Evolutionary conservation across 495 filamentous ascomycete genomes (phyloP).

Genomic region (Bathelium albidoporum): DNA sequence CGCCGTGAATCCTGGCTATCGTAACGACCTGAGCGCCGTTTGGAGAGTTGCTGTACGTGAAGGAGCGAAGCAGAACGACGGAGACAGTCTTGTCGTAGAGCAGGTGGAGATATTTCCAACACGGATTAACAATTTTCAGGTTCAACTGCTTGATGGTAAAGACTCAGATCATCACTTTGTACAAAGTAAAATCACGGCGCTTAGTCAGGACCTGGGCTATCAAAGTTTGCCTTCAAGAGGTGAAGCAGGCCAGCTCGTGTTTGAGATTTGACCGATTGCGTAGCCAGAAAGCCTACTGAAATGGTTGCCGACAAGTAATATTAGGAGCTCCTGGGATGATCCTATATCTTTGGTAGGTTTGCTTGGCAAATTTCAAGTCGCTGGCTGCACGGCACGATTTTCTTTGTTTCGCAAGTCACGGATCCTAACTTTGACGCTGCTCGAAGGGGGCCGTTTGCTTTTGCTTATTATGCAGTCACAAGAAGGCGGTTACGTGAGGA

Average conservation of each 20-base stretch:
- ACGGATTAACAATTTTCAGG: constrained; percentile 13
- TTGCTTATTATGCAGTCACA: too few relatives aligned
- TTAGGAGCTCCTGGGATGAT: neutral
- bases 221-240: neutral
- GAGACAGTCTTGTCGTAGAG: constrained; percentile 7
- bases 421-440: neutral
- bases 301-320: neutral
- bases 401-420: neutral
- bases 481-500: too few relatives aligned
- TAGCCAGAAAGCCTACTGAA: neutral
- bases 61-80: neutral
- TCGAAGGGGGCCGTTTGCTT: neutral
- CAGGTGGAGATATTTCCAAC: constrained; percentile 20
- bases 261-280: neutral
- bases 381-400: neutral
- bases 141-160: constrained; percentile 2
- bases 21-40: constrained; percentile 36
- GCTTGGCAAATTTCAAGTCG: neutral
- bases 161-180: constrained; percentile 16
- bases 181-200: neutral
- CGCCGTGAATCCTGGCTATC: constrained; percentile 25
- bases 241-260: neutral
- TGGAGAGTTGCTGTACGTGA: constrained; percentile 28
- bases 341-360: neutral
- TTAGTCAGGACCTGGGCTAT: constrained; percentile 9